Percentiles rank a stretch among this genome's conserved stretches.
Evolutionary conservation across 371 early-diverging fungal genomes (phyloP).

Genomic region (Rhizomucor miehei): DNA sequence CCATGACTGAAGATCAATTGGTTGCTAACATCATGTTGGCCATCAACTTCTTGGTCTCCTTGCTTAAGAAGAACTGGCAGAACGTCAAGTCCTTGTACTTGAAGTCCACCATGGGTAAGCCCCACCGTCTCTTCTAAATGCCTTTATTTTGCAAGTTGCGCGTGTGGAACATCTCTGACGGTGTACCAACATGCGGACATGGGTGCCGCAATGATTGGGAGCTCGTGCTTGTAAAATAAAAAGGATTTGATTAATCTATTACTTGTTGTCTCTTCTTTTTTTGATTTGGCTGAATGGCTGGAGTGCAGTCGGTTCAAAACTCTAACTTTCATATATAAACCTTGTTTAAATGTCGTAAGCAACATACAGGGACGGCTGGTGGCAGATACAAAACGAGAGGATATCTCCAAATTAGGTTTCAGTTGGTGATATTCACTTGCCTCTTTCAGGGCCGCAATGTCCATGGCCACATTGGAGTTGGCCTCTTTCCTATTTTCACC

Average conservation of each 20-base stretch:
- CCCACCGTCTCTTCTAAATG: slow-evolving; percentile 77
- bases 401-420: neutral
- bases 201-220: slow-evolving; percentile 19
- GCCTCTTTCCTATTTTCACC: no score
- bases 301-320: no score
- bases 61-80: slow-evolving; percentile 99
- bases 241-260: slow-evolving; percentile 2
- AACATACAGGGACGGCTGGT: slow-evolving; percentile 89
- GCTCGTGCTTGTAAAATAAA: slow-evolving; percentile 11
- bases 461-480: slow-evolving; percentile 64
- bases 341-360: no score
- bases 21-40: slow-evolving; percentile 97
- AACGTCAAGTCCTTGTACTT: slow-evolving; percentile 98
- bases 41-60: slow-evolving; percentile 96
- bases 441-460: slow-evolving; percentile 47
- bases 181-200: slow-evolving; percentile 19
- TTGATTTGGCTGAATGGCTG: no score
- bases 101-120: slow-evolving; percentile 98
- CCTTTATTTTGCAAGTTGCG: slow-evolving; percentile 4
- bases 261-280: neutral
- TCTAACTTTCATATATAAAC: neutral
- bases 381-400: slow-evolving; percentile 58
- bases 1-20: slow-evolving; percentile 95
- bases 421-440: slow-evolving; percentile 10
- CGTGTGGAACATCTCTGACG: slow-evolving; percentile 14